These are phyloP conservation scores for Mortierella sp. DNA, from an alignment of 371 early-diverging fungal species.

Conservation along the genomic window DNA sequence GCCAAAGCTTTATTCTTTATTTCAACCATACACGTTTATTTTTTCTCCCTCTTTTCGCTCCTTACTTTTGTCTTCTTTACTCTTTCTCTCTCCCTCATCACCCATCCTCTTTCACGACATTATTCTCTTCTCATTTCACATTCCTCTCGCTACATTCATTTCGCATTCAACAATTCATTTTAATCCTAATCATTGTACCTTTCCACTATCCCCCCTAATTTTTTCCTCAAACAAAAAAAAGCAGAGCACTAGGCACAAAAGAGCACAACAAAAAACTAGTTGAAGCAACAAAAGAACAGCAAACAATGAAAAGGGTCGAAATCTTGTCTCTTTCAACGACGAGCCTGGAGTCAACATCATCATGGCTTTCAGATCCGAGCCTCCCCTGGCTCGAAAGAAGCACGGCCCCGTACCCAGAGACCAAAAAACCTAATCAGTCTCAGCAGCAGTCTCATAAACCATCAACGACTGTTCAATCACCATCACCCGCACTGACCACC, in stretches of 20 bases:
- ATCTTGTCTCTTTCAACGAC: conserved; percentile 6
- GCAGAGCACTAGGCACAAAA: background rate
- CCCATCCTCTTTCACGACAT: background rate
- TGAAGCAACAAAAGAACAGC: background rate
- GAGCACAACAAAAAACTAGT: background rate
- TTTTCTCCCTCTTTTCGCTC: background rate
- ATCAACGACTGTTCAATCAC: background rate
- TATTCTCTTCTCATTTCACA: background rate
- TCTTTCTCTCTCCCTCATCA: background rate
- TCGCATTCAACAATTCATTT: background rate
- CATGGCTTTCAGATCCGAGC: conserved; percentile 23
- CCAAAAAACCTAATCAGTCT: too few relatives aligned
- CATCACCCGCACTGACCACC: background rate
- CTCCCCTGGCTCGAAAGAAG: background rate
- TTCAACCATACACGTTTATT: background rate
- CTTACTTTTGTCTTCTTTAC: background rate
- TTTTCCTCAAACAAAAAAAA: background rate
- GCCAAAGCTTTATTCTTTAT: background rate
- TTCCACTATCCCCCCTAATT: background rate
- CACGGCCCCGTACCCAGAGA: too few relatives aligned
- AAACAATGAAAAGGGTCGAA: conserved; percentile 8
- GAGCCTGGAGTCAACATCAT: background rate
- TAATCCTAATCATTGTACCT: too few relatives aligned
- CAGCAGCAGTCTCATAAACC: background rate
- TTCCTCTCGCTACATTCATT: background rate